Evolutionary conservation across 768 basidiomycete genomes (phyloP), one percentile per base, ranked within the genome.

Genomic region (Termitomyces sp.): DNA sequence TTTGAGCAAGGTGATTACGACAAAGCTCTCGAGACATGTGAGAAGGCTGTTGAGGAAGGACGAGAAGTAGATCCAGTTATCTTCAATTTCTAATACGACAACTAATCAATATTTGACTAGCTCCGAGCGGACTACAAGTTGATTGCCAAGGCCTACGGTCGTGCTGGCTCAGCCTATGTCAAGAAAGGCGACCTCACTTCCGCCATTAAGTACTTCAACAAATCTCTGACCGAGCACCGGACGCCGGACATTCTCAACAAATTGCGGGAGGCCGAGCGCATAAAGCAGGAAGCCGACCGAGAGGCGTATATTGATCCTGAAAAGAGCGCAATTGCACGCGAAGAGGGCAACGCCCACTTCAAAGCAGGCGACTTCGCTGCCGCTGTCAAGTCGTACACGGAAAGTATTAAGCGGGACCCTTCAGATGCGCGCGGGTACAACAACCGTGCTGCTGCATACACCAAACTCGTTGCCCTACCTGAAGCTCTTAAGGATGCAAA

Each of bases 391-490:
- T 77, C 81, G 40, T 99, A 99, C 76, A 82, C 90, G 38, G 97
- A 99, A 74, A 90, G 93, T 61, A 97, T 98, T 80, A 98, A 98
- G 77, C 88, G 97, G 51, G 87, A 92, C 66, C 96, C 97, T 43
- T 70, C 73, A 38, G 97, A 99, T 68, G 83, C 96, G 14, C 81
- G 88, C 62, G 94, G 92, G 9, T 99, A 98, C 78, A 98, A 96
- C 72, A 99, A 99, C 77, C 88, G 97, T 50, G 94, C 97, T n/a
- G 89, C 94, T 30, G 95, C 94, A 24, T 98, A 97, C 76, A 92
- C 89, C 74, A 98, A 98, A 77, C 85, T 99, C 42, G 82, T 82
- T 44, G 97, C 97, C 1, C 74, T 98, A 32, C 90, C 94, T 12
- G 97, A 99, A 71, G 97, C 95, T 1, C 80, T 98, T 68, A 98